Base-by-base conservation (phyloP, 257 asterid genomes). In the Henckelia pumila region DNA sequence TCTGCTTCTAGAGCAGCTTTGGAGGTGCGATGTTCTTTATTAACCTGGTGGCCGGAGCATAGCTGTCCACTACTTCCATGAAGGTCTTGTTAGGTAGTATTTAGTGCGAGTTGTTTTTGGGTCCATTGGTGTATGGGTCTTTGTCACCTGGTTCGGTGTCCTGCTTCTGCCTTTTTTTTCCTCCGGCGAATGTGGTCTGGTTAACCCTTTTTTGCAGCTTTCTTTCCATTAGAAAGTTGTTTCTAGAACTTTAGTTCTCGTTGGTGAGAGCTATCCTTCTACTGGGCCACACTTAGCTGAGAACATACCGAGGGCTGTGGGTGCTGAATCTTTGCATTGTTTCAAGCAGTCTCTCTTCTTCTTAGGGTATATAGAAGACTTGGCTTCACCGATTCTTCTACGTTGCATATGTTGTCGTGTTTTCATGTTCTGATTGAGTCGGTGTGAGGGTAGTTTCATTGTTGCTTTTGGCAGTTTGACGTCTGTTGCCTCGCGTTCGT, bases 21-120 rank as follows among this genome's bases (percentile, higher is more conserved):
- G 95, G 89, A 86, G 93, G 88, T 94, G 99, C 19, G 93, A 94
- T 59, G 78, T 94, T 71, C 96, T 94, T 55, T 77, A 66, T 65
- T 88, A 72, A 82, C 55, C 2, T 47, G 20, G 55, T 17, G 20
- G 20, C 8, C 55, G 3, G 55, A 47, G 55, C 55, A 16, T 47
- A 16, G 17, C 16, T 47, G 21, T 47, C 55, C 8, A 47, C 55
- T 47, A 16, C 21, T 16, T 47, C 20, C 53, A 47, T 16, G 20
- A 47, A 47, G 3, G 55, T 47, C 55, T 47, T 47, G 55, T 17
- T 47, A 47, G 55, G 21, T 17, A 47, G 55, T 21, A 14, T 20
- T 17, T 47, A 47, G 20, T 47, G 8, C 52, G 1, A 47, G 21
- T 40, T 47, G 55, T 47, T 47, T 47, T 47, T 47, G 55, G 55